A percentile compares a stretch with the other conserved stretches of the same genome.
Evolutionary conservation across 768 basidiomycete genomes (phyloP).

Genomic region (Cyathus striatus): DNA sequence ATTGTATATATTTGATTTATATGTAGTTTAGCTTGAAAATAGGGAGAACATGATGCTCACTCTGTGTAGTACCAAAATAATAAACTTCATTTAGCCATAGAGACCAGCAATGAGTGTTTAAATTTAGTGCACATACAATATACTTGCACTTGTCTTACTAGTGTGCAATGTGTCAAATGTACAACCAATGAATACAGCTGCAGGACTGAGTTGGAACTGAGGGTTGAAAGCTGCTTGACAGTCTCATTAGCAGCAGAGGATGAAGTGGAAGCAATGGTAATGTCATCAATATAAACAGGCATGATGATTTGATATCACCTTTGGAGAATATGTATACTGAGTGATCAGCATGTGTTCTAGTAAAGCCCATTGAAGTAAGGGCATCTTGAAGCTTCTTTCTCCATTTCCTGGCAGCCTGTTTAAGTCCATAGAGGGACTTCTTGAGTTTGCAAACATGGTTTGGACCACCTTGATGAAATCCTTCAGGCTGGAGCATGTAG

Average conservation of each 20-base stretch:
- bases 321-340: slow-evolving; percentile 7
- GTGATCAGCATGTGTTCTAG: slow-evolving; percentile 2
- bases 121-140: too few relatives aligned
- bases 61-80: too few relatives aligned
- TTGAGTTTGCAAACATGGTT: slow-evolving; percentile 9
- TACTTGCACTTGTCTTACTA: too few relatives aligned
- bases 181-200: too few relatives aligned
- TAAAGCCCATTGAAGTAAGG: slow-evolving; percentile 7
- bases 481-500: slow-evolving; percentile 20
- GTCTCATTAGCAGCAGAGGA: background rate
- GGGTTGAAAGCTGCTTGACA: background rate
- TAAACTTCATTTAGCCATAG: too few relatives aligned
- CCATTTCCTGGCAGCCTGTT: slow-evolving; percentile 28
- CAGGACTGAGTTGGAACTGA: too few relatives aligned
- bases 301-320: slow-evolving; percentile 19
- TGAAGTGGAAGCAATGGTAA: slow-evolving; percentile 3
- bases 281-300: slow-evolving; percentile 13
- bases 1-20: too few relatives aligned
- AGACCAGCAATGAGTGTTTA: too few relatives aligned
- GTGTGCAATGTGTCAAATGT: too few relatives aligned
- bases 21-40: too few relatives aligned
- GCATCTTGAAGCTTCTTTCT: slow-evolving; percentile 13
- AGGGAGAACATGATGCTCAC: too few relatives aligned
- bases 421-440: slow-evolving; percentile 27
- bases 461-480: slow-evolving; percentile 5